These are phyloP conservation scores for cucumber (Cucumis sativus) DNA, from an alignment of 306 rosid genomes.

Conservation along the genomic window Cucumber_9930_V3 NC_026659.2:5219501-5220000, in stretches of 20 bases:
- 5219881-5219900: not conserved
- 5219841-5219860: not conserved
- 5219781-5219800: no score
- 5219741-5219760: not conserved
- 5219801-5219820: no score
- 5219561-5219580: slow-evolving; percentile 24
- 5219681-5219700: not conserved
- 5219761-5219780: no score
- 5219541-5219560: slow-evolving; percentile 31
- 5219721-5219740: not conserved
- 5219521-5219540: slow-evolving; percentile 22
- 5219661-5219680: not conserved
- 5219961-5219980: not conserved
- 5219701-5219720: not conserved
- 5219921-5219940: not conserved
- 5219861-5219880: not conserved
- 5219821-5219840: no score
- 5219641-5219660: not conserved
- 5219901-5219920: no score
- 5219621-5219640: not conserved
- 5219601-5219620: not conserved
- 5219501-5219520: slow-evolving; percentile 19
- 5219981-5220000: not conserved
- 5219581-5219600: not conserved
- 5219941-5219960: no score